These are phyloP conservation scores for Hericium rajendrae DNA, from an alignment of 768 basidiomycete genomes.

Conservation along the genomic window DNA sequence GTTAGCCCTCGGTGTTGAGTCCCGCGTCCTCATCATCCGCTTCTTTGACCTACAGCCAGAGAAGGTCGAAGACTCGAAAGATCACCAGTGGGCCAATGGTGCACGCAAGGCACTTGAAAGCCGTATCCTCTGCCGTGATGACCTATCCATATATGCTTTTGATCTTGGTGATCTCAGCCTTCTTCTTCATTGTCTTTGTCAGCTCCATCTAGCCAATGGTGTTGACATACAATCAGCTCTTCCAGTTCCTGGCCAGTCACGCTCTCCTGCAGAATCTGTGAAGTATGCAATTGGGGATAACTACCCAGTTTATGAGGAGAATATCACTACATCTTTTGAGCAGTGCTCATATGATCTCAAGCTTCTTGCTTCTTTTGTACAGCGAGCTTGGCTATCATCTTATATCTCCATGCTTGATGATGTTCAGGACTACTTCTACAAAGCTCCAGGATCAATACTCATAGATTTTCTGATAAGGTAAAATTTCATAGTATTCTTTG, in stretches of 20 bases:
- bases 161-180: constrained; percentile 42
- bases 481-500: constrained; percentile 29
- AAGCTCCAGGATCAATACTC: constrained; percentile 28
- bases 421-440: constrained; percentile 30
- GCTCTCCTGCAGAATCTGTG: constrained; percentile 34
- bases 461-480: background rate
- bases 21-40: constrained; percentile 16
- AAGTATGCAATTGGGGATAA: constrained; percentile 18
- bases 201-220: constrained; percentile 36
- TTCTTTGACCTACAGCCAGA: constrained; percentile 7
- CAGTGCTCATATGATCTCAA: constrained; percentile 5
- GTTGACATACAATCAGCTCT: constrained; percentile 51
- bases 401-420: constrained; percentile 30
- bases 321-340: constrained; percentile 16
- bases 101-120: constrained; percentile 25
- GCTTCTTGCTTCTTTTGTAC: constrained; percentile 8
- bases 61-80: background rate
- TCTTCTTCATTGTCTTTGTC: constrained; percentile 34
- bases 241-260: constrained; percentile 17
- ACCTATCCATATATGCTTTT: constrained; percentile 41
- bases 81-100: background rate
- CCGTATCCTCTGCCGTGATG: constrained; percentile 33
- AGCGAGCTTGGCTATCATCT: constrained; percentile 21
- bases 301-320: constrained; percentile 11
- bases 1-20: constrained; percentile 35